Evolutionary conservation across 208 protist species (phyloP).

Genomic region (Jaenimonas drosophilae): DNA sequence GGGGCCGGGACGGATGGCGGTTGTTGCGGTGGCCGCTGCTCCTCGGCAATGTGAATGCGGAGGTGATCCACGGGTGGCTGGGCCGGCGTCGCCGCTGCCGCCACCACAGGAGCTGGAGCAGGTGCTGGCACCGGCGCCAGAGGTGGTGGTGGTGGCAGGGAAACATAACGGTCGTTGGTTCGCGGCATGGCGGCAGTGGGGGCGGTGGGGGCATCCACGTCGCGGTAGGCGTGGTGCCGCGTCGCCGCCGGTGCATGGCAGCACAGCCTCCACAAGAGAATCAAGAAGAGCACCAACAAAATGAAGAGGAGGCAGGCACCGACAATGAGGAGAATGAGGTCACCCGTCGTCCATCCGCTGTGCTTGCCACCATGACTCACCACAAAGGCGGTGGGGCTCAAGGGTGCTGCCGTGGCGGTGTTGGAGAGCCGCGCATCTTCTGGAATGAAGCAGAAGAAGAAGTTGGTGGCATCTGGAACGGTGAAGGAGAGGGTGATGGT

Average conservation of each 20-base stretch:
- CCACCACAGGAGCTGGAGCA: neutral
- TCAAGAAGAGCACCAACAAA: slow-evolving; percentile 46
- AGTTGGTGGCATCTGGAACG: slow-evolving; percentile 12
- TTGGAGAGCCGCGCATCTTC: slow-evolving; percentile 33
- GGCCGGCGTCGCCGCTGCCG: too few species aligned
- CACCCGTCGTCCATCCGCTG: slow-evolving; percentile 36
- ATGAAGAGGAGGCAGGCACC: slow-evolving; percentile 64
- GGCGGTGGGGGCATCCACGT: neutral
- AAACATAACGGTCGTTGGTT: slow-evolving; percentile 68
- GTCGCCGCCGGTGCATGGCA: slow-evolving; percentile 2
- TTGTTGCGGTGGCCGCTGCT: too few species aligned
- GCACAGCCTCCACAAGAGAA: slow-evolving; percentile 63
- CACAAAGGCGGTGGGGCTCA: too few species aligned
- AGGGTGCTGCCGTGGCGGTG: too few species aligned
- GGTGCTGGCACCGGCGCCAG: slow-evolving; percentile 3
- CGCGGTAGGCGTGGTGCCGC: slow-evolving; percentile 3
- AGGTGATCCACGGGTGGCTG: too few species aligned
- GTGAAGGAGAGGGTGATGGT: slow-evolving; percentile 28
- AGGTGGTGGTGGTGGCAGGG: neutral
- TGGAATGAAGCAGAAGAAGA: slow-evolving; percentile 65
- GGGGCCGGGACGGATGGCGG: too few species aligned
- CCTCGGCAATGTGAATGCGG: too few species aligned
- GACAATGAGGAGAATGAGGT: slow-evolving; percentile 63
- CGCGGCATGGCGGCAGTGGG: slow-evolving; percentile 55
- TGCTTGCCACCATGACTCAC: too few species aligned